Conservation (phyloP, 345 rosid genomes). For the Orychophragmus violaceus region DNA sequence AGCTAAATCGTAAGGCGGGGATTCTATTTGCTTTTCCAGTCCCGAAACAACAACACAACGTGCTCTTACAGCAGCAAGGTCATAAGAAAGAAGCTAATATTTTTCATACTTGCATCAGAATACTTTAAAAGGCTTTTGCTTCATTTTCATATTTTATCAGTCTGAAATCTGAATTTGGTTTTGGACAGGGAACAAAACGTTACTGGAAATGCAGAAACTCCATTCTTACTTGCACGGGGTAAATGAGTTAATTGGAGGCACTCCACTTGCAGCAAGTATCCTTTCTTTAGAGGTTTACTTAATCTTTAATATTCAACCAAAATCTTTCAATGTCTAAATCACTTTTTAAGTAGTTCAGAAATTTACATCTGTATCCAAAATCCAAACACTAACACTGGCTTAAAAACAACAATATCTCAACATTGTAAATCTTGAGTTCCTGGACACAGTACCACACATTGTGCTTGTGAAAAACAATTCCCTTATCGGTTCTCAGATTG, state of each 20-base stretch:
- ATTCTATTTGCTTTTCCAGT: conserved; percentile 74
- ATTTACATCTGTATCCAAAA: not conserved
- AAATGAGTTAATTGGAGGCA: conserved; percentile 75
- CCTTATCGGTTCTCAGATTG: conserved; percentile 57
- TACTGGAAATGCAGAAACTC: conserved; percentile 83
- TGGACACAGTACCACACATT: conserved; percentile 50
- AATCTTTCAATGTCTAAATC: not conserved
- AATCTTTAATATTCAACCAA: not conserved
- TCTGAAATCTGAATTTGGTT: not conserved
- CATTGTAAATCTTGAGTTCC: conserved; percentile 25
- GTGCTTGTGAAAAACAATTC: conserved; percentile 84
- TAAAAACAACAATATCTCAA: not conserved
- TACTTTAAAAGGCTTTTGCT: not conserved
- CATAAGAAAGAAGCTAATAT: not conserved
- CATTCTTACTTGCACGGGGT: conserved; percentile 77
- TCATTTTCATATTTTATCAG: not conserved
- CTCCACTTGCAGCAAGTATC: conserved; percentile 80
- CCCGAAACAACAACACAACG: conserved; percentile 63
- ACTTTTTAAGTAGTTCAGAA: not conserved
- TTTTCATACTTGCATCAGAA: not conserved
- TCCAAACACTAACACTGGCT: not conserved
- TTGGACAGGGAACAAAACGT: conserved; percentile 57
- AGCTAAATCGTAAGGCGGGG: conserved; percentile 64
- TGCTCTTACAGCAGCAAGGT: conserved; percentile 80
- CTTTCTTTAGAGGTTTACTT: conserved; percentile 28